Evolutionary conservation across 2,329 filamentous ascomycete species (phyloP).

Genomic region (Cryphonectria nitschkei): DNA sequence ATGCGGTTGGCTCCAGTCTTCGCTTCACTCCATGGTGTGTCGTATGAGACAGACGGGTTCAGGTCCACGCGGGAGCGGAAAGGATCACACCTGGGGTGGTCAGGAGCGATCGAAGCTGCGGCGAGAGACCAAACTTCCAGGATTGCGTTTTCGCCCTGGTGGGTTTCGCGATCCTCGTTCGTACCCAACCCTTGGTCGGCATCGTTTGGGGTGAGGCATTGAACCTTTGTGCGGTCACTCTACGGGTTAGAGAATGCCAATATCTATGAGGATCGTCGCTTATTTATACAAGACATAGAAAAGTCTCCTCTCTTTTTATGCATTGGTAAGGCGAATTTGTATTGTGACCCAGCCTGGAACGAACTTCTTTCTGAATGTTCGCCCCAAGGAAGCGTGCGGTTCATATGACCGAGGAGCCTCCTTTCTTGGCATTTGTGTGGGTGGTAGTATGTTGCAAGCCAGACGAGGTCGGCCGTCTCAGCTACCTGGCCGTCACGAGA

Average conservation of each 20-base stretch:
- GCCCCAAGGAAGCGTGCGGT: background rate
- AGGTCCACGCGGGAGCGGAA: background rate
- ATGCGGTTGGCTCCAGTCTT: background rate
- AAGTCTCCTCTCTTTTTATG: background rate
- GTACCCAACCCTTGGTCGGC: background rate
- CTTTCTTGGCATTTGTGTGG: background rate
- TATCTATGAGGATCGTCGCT: background rate
- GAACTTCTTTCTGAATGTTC: background rate
- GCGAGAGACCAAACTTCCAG: background rate
- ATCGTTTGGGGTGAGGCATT: background rate
- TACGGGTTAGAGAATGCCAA: background rate
- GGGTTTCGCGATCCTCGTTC: background rate
- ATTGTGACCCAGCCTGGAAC: background rate
- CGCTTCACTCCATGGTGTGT: background rate
- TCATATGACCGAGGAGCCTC: background rate
- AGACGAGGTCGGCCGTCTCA: background rate
- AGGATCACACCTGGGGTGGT: background rate
- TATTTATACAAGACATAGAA: background rate
- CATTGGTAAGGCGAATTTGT: background rate
- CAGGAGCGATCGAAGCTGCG: background rate
- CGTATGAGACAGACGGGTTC: background rate
- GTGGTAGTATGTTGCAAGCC: background rate
- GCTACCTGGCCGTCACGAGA: background rate
- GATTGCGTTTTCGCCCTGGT: background rate
- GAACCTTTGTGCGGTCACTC: background rate